Conservation (phyloP, 306 rosid species). For the Lotus japonicus region DNA sequence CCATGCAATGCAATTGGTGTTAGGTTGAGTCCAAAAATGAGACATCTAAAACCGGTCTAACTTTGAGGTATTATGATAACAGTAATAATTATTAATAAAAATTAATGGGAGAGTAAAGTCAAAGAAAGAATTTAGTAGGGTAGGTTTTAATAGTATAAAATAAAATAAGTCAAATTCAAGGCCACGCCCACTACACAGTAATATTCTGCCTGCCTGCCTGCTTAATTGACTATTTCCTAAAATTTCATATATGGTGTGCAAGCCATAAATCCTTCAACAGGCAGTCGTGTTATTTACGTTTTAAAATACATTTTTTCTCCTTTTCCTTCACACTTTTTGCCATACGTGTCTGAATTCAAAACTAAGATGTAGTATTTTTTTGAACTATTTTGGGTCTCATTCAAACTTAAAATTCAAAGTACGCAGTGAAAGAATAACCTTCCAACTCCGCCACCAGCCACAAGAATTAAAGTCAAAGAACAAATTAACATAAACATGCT, state of each 20-base stretch:
- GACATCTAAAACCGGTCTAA: neutral
- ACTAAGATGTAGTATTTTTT: neutral
- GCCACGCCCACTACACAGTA: conserved; percentile 15
- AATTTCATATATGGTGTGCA: neutral
- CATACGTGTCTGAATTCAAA: neutral
- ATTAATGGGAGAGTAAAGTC: neutral
- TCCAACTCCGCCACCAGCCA: neutral
- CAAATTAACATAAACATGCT: neutral
- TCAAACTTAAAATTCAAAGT: conserved; percentile 17
- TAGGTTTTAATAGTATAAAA: neutral
- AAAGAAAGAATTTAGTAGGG: neutral
- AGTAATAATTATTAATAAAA: neutral
- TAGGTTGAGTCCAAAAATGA: neutral
- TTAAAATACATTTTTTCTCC: neutral
- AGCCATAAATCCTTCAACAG: neutral
- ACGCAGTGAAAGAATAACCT: neutral
- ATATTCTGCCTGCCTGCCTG: neutral
- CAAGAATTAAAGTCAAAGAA: conserved; percentile 11
- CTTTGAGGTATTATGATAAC: too few species aligned
- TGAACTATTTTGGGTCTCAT: neutral
- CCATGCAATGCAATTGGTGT: neutral
- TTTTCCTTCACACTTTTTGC: conserved; percentile 2
- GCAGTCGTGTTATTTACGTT: neutral
- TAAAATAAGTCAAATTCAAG: neutral
- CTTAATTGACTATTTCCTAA: conserved; percentile 31